phyloP scores from a whole-genome alignment of 106 monocot species.

The Dioscorea dumetorum region DNA sequence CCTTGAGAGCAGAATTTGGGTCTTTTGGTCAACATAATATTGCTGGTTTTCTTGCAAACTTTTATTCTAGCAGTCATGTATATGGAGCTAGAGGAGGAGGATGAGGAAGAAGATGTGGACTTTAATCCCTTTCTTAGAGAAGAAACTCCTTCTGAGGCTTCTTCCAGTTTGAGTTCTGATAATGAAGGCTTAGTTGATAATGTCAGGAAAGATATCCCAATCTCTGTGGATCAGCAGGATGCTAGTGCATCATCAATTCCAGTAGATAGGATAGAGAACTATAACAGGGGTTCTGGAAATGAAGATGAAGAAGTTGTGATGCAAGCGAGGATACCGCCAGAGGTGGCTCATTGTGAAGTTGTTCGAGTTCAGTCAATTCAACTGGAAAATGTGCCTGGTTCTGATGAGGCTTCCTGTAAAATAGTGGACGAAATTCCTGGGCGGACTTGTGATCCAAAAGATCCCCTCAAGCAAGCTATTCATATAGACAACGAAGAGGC shows the following conservation, averaged over 20 bases:
- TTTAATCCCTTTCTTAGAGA: conserved; percentile 57
- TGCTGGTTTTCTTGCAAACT: conserved; percentile 1
- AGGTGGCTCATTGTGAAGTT: neutral
- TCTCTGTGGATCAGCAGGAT: conserved; percentile 6
- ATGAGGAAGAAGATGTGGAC: conserved; percentile 64
- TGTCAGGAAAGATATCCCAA: neutral
- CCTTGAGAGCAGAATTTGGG: neutral
- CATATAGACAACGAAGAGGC: conserved; percentile 52
- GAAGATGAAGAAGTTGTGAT: conserved; percentile 27
- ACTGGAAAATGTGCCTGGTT: neutral
- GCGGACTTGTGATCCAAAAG: neutral
- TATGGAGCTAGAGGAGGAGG: conserved; percentile 54
- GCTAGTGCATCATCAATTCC: conserved; percentile 3
- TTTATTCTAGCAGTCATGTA: conserved; percentile 11
- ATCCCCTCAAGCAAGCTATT: neutral
- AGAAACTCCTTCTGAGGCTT: conserved; percentile 49
- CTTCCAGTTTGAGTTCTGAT: conserved; percentile 66
- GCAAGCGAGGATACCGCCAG: conserved; percentile 7
- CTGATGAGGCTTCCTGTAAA: conserved; percentile 3
- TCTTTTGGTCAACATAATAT: neutral
- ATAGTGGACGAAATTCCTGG: conserved; percentile 3
- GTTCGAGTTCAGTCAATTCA: neutral
- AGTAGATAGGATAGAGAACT: neutral
- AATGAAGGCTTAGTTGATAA: conserved; percentile 18
- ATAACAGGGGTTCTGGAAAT: conserved; percentile 7